These are phyloP conservation scores for Floccularia luteovirens DNA, from an alignment of 768 basidiomycete genomes.

Conservation along the genomic window DNA sequence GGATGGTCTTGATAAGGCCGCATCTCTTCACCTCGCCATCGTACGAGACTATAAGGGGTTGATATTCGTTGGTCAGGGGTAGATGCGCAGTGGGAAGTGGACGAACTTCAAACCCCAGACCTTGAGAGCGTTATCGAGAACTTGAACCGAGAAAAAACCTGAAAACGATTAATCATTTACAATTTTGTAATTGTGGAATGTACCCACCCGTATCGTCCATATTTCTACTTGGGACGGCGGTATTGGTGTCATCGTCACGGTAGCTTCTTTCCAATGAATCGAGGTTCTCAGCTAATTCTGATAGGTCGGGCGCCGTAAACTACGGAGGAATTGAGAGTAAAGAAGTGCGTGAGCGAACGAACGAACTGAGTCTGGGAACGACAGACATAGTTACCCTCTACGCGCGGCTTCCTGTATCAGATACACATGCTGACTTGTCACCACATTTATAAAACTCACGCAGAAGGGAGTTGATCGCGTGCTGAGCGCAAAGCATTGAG, in stretches of 20 bases:
- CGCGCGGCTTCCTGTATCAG: no score
- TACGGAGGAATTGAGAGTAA: slow-evolving; percentile 18
- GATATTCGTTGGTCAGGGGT: slow-evolving; percentile 5
- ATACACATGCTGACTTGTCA: slow-evolving; percentile 7
- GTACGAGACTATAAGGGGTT: slow-evolving; percentile 46
- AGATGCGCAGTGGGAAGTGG: slow-evolving; percentile 3
- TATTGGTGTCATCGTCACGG: slow-evolving; percentile 37
- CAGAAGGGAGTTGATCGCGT: slow-evolving; percentile 74
- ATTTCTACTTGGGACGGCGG: slow-evolving; percentile 51
- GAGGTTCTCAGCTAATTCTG: slow-evolving; percentile 60
- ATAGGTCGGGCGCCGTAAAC: slow-evolving; percentile 78
- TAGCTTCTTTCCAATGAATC: slow-evolving; percentile 61
- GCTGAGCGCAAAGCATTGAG: slow-evolving; percentile 83
- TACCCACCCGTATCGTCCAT: slow-evolving; percentile 84
- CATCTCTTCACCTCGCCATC: slow-evolving; percentile 85
- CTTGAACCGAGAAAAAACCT: slow-evolving; percentile 93
- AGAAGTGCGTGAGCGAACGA: slow-evolving; percentile 3
- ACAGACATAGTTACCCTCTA: slow-evolving; percentile 39
- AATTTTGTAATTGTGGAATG: slow-evolving; percentile 1
- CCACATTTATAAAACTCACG: slow-evolving; percentile 39
- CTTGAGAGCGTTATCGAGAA: slow-evolving; percentile 75
- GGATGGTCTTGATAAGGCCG: slow-evolving; percentile 66
- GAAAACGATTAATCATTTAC: slow-evolving; percentile 1
- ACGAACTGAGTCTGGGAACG: slow-evolving; percentile 1
- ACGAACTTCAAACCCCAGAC: slow-evolving; percentile 78